Conservation (phyloP, 805 yeast species). For the Zygosaccharomyces bailii region DNA sequence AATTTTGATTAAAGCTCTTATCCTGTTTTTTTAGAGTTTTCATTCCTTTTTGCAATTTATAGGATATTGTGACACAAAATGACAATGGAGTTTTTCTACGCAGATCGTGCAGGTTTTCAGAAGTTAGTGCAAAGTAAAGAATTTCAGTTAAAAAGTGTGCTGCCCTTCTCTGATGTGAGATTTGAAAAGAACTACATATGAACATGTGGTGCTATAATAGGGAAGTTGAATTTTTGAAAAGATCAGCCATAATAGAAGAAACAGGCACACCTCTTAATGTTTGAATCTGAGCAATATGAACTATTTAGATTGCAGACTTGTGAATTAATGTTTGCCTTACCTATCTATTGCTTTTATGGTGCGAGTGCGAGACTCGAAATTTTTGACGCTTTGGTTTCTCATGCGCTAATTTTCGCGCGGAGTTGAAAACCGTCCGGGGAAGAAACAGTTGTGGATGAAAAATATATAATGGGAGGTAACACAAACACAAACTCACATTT, state of each 20-base stretch:
- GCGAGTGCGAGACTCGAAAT: background rate
- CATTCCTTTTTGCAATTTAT: background rate
- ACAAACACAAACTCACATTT: background rate
- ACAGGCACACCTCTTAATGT: background rate
- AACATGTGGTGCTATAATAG: background rate
- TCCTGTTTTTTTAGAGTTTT: background rate
- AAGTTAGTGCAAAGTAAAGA: background rate
- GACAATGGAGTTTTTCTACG: background rate
- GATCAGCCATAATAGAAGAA: background rate
- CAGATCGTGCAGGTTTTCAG: background rate
- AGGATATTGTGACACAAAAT: background rate
- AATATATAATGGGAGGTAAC: background rate
- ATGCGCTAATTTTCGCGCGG: background rate
- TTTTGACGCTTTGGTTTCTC: background rate
- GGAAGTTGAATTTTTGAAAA: background rate
- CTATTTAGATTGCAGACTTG: background rate
- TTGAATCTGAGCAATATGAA: background rate
- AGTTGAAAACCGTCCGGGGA: background rate
- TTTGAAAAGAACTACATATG: background rate
- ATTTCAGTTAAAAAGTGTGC: background rate
- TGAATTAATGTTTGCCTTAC: background rate
- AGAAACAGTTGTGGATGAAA: background rate
- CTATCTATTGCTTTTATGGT: background rate
- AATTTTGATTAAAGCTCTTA: too few relatives aligned
- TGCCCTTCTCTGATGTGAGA: background rate